Evolutionary conservation across 2,329 filamentous ascomycete genomes (phyloP), one percentile per base, ranked within the genome.

Genomic region (Rutstroemia sydowiana): DNA sequence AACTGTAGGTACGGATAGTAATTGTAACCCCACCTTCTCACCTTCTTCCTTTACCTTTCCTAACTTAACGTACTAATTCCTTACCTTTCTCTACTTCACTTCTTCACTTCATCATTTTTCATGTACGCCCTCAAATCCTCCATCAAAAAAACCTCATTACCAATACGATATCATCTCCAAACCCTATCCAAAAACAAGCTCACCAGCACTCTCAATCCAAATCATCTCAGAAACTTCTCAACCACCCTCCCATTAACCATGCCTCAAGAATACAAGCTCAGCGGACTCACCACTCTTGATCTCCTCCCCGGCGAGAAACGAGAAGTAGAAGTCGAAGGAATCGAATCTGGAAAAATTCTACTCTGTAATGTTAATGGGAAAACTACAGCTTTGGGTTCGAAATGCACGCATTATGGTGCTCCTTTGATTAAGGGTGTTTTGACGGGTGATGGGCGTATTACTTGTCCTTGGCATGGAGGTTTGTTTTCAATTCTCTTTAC

Each of bases 381-480:
- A 60, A 73, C 92, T 14, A 84, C 91, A 66, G 93, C 91, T 28
- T 69, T 95, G 32, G 90, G 87, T 32, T 74, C 88, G 36, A 93
- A 85, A 60, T 98, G 93, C 68, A 87, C 82, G 9, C 92, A 97
- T 71, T 97, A 95, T 67, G 92, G 93, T 31, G 93, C 92, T 37
- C 93, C 93, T 13, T 72, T 98, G 58, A 81, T 83, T 48, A 89
- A 92, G 60, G 93, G 93, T 49, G 84, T 97, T 7, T 71, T 98
- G 57, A 88, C 88, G 7, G 80, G 81, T 2, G 84, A 87, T 60
- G 93, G 93, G 5, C 79, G 89, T 46, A 70, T 98, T 56, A 95
- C 88, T 6, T 98, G 93, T 68, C 90, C 92, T 3, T 97, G 93
- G 93, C 92, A 97, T 68, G 92, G 92, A 73, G 89, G 88, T 93